phyloP scores from a whole-genome alignment of 2,329 filamentous ascomycete species.

The Zymoseptoria brevis region DNA sequence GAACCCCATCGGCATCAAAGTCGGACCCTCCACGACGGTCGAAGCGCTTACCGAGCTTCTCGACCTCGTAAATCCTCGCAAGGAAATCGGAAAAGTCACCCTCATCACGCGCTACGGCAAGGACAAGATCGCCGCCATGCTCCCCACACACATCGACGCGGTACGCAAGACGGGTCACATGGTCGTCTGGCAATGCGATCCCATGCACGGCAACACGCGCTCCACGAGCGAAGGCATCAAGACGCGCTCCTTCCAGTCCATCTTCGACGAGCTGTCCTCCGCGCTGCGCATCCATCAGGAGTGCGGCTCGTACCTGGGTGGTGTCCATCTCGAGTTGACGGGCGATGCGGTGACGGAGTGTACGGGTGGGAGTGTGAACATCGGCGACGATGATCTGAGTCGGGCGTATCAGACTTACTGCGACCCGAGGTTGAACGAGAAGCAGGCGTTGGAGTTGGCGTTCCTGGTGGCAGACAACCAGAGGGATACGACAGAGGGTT shows the following conservation, averaged over 20 bases:
- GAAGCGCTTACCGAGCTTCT: conserved; percentile 72
- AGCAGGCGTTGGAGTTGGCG: conserved; percentile 89
- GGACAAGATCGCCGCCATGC: conserved; percentile 61
- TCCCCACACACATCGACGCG: conserved; percentile 79
- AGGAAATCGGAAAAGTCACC: conserved; percentile 86
- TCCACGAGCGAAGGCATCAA: conserved; percentile 72
- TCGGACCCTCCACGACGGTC: conserved; percentile 75
- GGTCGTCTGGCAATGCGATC: conserved; percentile 97
- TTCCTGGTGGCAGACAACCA: conserved; percentile 73
- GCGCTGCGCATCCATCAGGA: conserved; percentile 79
- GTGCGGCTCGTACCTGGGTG: conserved; percentile 78
- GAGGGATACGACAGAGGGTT: conserved; percentile 9
- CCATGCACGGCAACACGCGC: conserved; percentile 82
- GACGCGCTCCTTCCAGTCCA: conserved; percentile 83
- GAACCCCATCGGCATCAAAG: conserved; percentile 94
- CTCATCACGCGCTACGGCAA: conserved; percentile 94
- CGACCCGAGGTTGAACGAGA: conserved; percentile 91
- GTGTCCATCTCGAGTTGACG: conserved; percentile 89
- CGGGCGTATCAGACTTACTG: conserved; percentile 95
- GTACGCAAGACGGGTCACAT: conserved; percentile 69
- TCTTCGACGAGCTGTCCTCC: conserved; percentile 77
- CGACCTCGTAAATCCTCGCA: conserved; percentile 71
- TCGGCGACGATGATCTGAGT: conserved; percentile 80
- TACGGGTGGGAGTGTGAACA: conserved; percentile 75
- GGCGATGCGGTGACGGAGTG: conserved; percentile 96